Evolutionary conservation across 108 stramenopile genomes (phyloP), one percentile per base, ranked within the genome.

Genomic region (Epithemia pelagica): DNA sequence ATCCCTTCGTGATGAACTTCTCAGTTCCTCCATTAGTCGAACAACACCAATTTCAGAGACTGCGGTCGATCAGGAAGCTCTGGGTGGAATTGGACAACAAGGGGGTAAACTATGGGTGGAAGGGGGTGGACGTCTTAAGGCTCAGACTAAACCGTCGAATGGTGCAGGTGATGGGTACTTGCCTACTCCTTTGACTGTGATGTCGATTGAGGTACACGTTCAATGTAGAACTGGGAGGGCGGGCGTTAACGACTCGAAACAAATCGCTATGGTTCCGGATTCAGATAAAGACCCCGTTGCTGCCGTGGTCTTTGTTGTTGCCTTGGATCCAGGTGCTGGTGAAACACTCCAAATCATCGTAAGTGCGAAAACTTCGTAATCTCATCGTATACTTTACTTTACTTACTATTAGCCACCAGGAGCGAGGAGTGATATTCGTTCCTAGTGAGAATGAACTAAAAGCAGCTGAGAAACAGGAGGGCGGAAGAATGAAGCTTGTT

Each of bases 201-300:
- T 94, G 84, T 78, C 85, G 1, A 76, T 94, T 31, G 93, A 94
- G 68, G 77, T 91, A 52, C 93, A 94, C 78, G 87, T 88, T 7
- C 93, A 94, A 65, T 91, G 90, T 63, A 69, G 93, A 30, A 84
- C 71, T 20, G 86, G 82, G n/a, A 72, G 73, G 30, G 74, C 71
- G 29, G 83, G 85, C 5, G 30, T 77, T 8, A 78, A 77, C 57
- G 88, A 88, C 64, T 77, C 85, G 20, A 88, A 77, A 55, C 74
- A 78, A 33, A 90, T 91, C 51, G 81, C 93, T 5, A 85, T 94
- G 88, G 76, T 80, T 22, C 83, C 88, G 56, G 77, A 94, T 61
- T 78, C 85, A 51, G 76, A 68, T 20, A 77, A 83, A 28, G 93
- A 94, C 75, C 74, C 75, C 25, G 75, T 94, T 1, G 72, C 74